Evolutionary conservation across 192 early-diverging fungal species (phyloP).

Genomic region (Geosiphon pyriformis): DNA sequence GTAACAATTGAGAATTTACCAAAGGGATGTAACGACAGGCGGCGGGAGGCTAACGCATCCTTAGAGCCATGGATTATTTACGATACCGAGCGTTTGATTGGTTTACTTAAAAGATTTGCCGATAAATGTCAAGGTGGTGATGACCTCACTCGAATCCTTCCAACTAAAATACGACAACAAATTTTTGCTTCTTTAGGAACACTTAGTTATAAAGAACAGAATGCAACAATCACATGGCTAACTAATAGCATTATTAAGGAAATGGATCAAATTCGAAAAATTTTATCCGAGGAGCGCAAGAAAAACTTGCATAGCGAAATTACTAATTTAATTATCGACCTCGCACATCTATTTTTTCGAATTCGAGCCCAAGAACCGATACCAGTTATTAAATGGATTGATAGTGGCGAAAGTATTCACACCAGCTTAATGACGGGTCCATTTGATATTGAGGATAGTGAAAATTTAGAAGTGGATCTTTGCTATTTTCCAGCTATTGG

Average conservation of each 20-base stretch:
- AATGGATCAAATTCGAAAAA: background rate
- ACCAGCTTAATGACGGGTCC: background rate
- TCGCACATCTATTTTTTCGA: background rate
- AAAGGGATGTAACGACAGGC: background rate
- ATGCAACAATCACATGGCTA: background rate
- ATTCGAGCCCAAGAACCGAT: background rate
- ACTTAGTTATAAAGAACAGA: background rate
- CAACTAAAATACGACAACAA: constrained; percentile 3
- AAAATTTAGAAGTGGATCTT: background rate
- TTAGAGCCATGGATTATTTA: background rate
- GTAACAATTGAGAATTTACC: background rate
- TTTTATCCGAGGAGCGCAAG: background rate
- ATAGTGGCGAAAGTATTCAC: background rate
- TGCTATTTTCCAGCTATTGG: constrained; percentile 8
- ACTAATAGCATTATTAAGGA: background rate
- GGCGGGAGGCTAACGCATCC: no score
- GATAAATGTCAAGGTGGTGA: background rate
- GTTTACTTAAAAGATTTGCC: background rate
- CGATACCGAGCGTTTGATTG: background rate
- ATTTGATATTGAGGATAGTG: background rate
- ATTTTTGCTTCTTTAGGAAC: background rate
- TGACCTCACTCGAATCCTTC: background rate
- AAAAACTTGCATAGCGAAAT: background rate
- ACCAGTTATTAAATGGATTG: background rate
- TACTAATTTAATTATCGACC: background rate